phyloP scores from a whole-genome alignment of 768 basidiomycete species.

The Antrodiella citrinella region DNA sequence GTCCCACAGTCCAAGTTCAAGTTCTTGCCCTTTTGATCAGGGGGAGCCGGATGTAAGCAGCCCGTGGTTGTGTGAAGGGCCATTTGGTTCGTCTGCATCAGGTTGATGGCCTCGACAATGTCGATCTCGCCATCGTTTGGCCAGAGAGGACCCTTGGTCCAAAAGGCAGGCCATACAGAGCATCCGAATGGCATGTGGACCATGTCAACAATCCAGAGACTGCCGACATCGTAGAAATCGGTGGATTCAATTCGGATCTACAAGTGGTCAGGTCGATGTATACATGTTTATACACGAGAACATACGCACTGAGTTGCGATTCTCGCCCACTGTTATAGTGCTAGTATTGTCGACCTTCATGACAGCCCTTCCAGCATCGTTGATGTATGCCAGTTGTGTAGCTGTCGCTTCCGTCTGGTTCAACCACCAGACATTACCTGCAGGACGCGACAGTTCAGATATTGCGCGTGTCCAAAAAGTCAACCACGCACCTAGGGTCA shows the following conservation, averaged over 20 bases:
- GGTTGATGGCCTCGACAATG: constrained; percentile 55
- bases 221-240: constrained; percentile 35
- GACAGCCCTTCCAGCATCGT: constrained; percentile 53
- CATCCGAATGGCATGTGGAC: constrained; percentile 51
- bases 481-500: constrained; percentile 27
- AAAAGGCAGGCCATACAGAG: constrained; percentile 39
- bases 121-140: constrained; percentile 39
- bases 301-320: constrained; percentile 49
- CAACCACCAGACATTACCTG: constrained; percentile 60
- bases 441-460: not conserved
- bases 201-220: constrained; percentile 38
- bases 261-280: not conserved
- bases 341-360: constrained; percentile 69
- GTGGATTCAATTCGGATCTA: constrained; percentile 40
- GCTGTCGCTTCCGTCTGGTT: constrained; percentile 37
- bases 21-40: constrained; percentile 25
- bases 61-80: constrained; percentile 43
- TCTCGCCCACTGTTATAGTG: constrained; percentile 38
- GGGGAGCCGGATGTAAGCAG: constrained; percentile 25
- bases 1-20: constrained; percentile 24
- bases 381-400: constrained; percentile 50
- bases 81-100: constrained; percentile 42
- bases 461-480: not conserved
- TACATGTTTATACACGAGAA: no score
- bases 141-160: constrained; percentile 30